Conservation (phyloP, 768 basidiomycete species). For the Dioszegia hungarica region DNA sequence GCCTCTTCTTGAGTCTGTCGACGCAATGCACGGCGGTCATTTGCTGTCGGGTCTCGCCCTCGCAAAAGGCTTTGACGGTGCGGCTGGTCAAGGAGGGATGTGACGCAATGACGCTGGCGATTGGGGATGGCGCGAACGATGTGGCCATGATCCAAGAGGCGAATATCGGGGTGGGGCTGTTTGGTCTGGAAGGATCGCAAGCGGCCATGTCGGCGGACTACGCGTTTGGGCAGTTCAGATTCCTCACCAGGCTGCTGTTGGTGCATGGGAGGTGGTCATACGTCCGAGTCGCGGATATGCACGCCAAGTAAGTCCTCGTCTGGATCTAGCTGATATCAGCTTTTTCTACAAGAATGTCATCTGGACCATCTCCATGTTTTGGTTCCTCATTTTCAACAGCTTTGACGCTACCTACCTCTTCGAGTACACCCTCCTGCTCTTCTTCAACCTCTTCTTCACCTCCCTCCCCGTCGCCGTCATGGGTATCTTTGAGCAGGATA, state of each 20-base stretch:
- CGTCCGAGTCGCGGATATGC: conserved; percentile 89
- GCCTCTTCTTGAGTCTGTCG: conserved; percentile 80
- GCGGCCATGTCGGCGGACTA: conserved; percentile 99
- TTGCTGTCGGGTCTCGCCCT: conserved; percentile 94
- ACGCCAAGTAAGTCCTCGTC: conserved; percentile 38
- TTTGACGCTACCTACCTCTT: conserved; percentile 94
- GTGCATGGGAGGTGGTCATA: conserved; percentile 98
- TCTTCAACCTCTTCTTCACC: conserved; percentile 89
- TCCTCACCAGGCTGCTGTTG: conserved; percentile 79
- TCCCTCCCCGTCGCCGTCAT: conserved; percentile 85
- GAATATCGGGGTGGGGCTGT: conserved; percentile 91
- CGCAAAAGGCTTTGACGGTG: conserved; percentile 96
- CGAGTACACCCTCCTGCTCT: conserved; percentile 86
- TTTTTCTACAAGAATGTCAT: conserved; percentile 92
- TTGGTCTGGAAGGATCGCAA: conserved; percentile 92
- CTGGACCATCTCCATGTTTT: conserved; percentile 63
- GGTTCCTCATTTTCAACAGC: conserved; percentile 86
- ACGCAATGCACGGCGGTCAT: conserved; percentile 98
- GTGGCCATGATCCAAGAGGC: conserved; percentile 99
- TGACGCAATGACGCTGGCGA: conserved; percentile 91
- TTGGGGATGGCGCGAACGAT: conserved; percentile 93
- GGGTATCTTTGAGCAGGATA: conserved; percentile 93
- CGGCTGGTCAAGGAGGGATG: conserved; percentile 92
- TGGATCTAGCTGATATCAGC: conserved; percentile 51
- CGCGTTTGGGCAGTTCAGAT: conserved; percentile 95